A percentile compares a stretch with the other conserved stretches of the same genome.
These are phyloP conservation scores for Inga oerstediana DNA, from an alignment of 306 rosid genomes.

Conservation along the genomic window DNA sequence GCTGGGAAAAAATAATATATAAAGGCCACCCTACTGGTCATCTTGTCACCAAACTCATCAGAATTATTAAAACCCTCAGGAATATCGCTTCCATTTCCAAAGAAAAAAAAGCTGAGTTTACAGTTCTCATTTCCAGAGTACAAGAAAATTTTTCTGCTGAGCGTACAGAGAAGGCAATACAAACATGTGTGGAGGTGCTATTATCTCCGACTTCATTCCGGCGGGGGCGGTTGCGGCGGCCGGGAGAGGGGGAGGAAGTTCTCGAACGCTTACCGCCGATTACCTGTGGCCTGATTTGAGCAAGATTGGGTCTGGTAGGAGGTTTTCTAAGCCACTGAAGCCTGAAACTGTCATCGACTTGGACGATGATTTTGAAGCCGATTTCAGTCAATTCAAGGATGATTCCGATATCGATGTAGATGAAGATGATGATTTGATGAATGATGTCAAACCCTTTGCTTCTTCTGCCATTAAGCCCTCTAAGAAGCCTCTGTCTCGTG, in stretches of 20 bases:
- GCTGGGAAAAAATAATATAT: background rate
- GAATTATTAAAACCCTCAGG: slow-evolving; percentile 16
- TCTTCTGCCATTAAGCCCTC: slow-evolving; percentile 43
- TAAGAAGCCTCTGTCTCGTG: slow-evolving; percentile 42
- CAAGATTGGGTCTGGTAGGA: slow-evolving; percentile 42
- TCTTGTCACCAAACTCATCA: slow-evolving; percentile 30
- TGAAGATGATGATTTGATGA: slow-evolving; percentile 39
- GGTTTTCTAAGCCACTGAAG: slow-evolving; percentile 41
- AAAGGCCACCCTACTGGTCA: background rate
- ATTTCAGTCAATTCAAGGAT: slow-evolving; percentile 81
- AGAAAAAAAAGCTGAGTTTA: background rate
- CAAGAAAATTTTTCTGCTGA: slow-evolving; percentile 27
- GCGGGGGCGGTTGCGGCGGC: slow-evolving; percentile 26
- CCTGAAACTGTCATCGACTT: slow-evolving; percentile 38
- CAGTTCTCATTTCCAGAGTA: slow-evolving; percentile 11
- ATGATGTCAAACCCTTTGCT: slow-evolving; percentile 53
- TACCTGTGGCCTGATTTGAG: slow-evolving; percentile 71
- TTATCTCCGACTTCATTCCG: slow-evolving; percentile 86
- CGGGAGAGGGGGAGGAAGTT: background rate
- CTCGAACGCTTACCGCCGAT: slow-evolving; percentile 63
- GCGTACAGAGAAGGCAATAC: background rate
- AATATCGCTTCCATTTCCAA: background rate
- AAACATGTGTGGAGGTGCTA: slow-evolving; percentile 95
- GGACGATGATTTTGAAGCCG: slow-evolving; percentile 86
- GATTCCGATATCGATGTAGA: slow-evolving; percentile 73